phyloP scores from a whole-genome alignment of 139 green algal genomes.

The Eudorina sp. region DNA sequence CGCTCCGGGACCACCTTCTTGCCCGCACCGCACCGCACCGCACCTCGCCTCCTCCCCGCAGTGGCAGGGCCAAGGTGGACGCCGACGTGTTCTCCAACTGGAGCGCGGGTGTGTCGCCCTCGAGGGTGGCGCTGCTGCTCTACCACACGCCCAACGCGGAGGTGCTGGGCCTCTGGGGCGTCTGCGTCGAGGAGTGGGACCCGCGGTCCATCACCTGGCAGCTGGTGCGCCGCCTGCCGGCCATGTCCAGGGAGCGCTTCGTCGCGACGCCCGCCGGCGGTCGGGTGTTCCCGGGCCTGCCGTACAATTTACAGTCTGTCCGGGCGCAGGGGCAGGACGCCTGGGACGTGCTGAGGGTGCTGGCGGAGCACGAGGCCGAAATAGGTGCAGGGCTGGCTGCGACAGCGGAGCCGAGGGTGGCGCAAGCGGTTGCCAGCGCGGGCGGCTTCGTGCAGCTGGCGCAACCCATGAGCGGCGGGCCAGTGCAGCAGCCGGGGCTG shows the following conservation, averaged over 20 bases:
- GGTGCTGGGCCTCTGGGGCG: background rate
- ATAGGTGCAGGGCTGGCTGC: background rate
- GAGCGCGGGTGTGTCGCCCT: background rate
- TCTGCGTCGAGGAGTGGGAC: background rate
- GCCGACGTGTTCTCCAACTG: background rate
- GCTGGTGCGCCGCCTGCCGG: background rate
- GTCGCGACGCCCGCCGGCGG: background rate
- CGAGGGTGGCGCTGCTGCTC: background rate
- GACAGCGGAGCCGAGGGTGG: too few relatives aligned
- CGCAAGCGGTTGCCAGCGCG: too few relatives aligned
- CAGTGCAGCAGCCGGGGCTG: too few relatives aligned
- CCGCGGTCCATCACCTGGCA: slow-evolving; percentile 3
- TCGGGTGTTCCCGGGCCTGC: background rate
- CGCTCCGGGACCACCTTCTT: too few relatives aligned
- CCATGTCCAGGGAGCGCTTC: background rate
- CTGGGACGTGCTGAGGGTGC: background rate
- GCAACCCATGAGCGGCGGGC: too few relatives aligned
- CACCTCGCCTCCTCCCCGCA: too few relatives aligned
- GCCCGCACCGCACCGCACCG: too few relatives aligned
- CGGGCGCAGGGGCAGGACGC: background rate
- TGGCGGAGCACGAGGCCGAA: background rate
- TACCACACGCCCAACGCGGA: background rate
- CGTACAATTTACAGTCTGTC: background rate
- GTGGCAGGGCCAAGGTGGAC: background rate
- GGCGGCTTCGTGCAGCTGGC: too few relatives aligned